Percentiles rank a stretch among this genome's conserved stretches.
Evolutionary conservation across 2,329 filamentous ascomycete genomes (phyloP).

Genomic region (Phaeosphaeriaceae sp.): DNA sequence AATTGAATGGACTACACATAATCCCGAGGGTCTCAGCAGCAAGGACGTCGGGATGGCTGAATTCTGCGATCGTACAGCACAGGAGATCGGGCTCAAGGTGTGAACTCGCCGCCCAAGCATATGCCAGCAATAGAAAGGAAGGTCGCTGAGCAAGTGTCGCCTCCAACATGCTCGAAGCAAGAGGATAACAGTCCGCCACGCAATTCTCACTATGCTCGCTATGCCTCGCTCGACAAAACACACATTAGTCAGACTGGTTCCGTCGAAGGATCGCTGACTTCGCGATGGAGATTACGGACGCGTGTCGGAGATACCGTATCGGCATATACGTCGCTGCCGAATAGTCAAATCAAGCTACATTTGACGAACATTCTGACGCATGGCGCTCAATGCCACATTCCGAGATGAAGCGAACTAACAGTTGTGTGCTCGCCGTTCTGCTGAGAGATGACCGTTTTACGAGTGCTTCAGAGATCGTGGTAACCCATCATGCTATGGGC

Average conservation of each 20-base stretch:
- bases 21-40: conserved; percentile 41
- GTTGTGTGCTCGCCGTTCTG: neutral
- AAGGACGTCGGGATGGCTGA: conserved; percentile 48
- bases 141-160: neutral
- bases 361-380: neutral
- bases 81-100: conserved; percentile 34
- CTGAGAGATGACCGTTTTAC: neutral
- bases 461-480: neutral
- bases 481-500: neutral
- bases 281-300: neutral
- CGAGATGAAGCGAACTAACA: neutral
- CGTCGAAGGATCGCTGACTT: neutral
- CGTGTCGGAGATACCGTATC: neutral
- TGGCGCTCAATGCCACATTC: neutral
- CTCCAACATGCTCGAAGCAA: neutral
- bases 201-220: neutral
- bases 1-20: conserved; percentile 47
- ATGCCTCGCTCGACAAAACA: neutral
- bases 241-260: neutral
- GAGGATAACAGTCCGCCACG: neutral
- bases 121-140: neutral
- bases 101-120: neutral
- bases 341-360: neutral
- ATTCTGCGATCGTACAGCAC: conserved; percentile 40
- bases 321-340: neutral